Evolutionary conservation across 495 filamentous ascomycete species (phyloP), one percentile per base, ranked within the genome.

Genomic region (Penicilliopsis zonata): DNA sequence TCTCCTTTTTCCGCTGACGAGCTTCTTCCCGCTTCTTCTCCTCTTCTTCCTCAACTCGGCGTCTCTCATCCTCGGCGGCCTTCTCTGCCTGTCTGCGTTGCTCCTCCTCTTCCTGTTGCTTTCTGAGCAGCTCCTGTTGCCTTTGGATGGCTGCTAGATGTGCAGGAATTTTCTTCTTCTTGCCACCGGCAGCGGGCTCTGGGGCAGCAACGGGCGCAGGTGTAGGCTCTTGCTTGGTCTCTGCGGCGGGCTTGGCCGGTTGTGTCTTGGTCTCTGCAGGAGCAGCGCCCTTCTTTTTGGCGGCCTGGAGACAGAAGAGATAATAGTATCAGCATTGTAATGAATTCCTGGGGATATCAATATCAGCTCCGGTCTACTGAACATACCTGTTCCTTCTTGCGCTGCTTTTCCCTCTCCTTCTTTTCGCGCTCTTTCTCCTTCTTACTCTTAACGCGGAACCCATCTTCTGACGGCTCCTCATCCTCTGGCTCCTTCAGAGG

Each of bases 351-450:
- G 20, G 19, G 13, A n/a, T n/a, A 27, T 27, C 25, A 12, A 27
- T 5, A 12, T 27, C 25, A 12, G 5, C n/a, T 9, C 4, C 4
- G 4, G 25, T 13, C 5, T 33, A 3, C 31, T 26, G 34, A 28
- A 49, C 58, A 31, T 53, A 82, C 79, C 67, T 88, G 77, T 57
- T 88, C 84, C 78, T 79, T 93, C 66, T 88, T 94, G 38, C 82
- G 70, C 62, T 84, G 80, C 76, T 94, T 87, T 61, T 93, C 83
- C 33, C 81, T 75, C 63, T 93, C 87, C 54, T 82, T 88, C 63
- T 82, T 90, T 57, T 87, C 85, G 63, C 79, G 86, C 59, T 95
- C 86, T 66, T 95, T 95, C 49, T 87, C 82, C 57, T 94, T 94
- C 72, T 96, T 95, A 9, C 78, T 86, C 61, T 94, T 76, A 39